Percentiles rank a stretch among this genome's conserved stretches.
Conservation (phyloP, 2,329 filamentous ascomycete species). For the Claviceps purpurea region DNA sequence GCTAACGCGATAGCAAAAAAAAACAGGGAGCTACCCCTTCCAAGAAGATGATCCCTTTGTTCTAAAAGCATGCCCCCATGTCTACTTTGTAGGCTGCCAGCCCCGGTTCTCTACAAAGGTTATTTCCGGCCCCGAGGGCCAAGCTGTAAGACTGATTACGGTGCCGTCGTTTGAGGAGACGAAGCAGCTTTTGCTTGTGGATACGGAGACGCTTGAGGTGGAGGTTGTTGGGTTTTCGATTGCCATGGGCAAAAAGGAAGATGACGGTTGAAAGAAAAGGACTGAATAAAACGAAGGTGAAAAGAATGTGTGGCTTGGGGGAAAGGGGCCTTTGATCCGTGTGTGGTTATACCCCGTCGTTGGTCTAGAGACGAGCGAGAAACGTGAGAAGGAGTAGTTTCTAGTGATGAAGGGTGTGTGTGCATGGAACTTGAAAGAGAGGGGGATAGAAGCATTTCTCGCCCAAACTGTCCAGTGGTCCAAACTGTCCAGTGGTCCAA, state of each 20-base stretch:
- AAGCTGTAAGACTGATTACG: conserved; percentile 64
- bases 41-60: conserved; percentile 89
- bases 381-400: not conserved
- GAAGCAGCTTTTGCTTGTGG: conserved; percentile 68
- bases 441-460: too few species aligned
- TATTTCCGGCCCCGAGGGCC: conserved; percentile 52
- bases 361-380: not conserved
- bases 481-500: too few species aligned
- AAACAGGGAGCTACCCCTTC: conserved; percentile 81
- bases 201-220: conserved; percentile 72
- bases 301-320: not conserved
- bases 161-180: conserved; percentile 72
- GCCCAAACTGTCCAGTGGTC: too few species aligned
- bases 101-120: conserved; percentile 60
- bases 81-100: conserved; percentile 84
- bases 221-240: conserved; percentile 48
- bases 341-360: too few species aligned
- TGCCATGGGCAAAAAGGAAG: not conserved
- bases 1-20: not conserved
- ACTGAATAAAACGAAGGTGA: not conserved
- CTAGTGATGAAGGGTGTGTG: too few species aligned
- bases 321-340: too few species aligned
- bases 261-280: not conserved
- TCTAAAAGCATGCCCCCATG: conserved; percentile 69
- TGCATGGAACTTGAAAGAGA: too few species aligned